A percentile compares a stretch with the other conserved stretches of the same genome.
Evolutionary conservation across 1,284 basidiomycete species (phyloP).

Genomic region (Sanghuangporus sanghuang): DNA sequence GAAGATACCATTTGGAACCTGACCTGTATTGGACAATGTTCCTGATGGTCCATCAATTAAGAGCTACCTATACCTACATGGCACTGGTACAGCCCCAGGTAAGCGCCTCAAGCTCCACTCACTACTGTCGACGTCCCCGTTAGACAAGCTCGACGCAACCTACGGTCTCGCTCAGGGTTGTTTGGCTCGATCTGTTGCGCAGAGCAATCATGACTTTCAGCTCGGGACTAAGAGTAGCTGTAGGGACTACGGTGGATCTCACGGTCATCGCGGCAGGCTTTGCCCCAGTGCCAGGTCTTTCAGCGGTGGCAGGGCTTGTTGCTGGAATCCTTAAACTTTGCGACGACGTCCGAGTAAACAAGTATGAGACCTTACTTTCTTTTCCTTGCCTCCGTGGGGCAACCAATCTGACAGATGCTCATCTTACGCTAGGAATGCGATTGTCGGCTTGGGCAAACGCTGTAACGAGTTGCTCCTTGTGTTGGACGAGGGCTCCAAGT

Average conservation of each 20-base stretch:
- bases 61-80: neutral
- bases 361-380: slow-evolving; percentile 25
- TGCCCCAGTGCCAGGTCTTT: slow-evolving; percentile 44
- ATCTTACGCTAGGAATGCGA: slow-evolving; percentile 31
- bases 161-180: neutral
- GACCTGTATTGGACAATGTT: neutral
- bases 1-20: neutral
- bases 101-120: neutral
- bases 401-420: neutral
- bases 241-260: slow-evolving; percentile 28
- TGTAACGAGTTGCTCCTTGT: slow-evolving; percentile 33
- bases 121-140: neutral
- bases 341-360: slow-evolving; percentile 42
- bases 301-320: slow-evolving; percentile 35
- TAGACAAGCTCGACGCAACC: neutral
- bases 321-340: slow-evolving; percentile 39
- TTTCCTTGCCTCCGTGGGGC: neutral
- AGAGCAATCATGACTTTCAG: neutral
- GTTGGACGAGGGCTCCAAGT: slow-evolving; percentile 27
- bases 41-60: neutral
- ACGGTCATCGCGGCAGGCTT: slow-evolving; percentile 42
- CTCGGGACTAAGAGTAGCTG: slow-evolving; percentile 1
- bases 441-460: slow-evolving; percentile 37
- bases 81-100: neutral
- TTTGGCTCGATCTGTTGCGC: neutral